Evolutionary conservation across 2,329 filamentous ascomycete species (phyloP).

Genomic region (Paramyrothecium roridum): DNA sequence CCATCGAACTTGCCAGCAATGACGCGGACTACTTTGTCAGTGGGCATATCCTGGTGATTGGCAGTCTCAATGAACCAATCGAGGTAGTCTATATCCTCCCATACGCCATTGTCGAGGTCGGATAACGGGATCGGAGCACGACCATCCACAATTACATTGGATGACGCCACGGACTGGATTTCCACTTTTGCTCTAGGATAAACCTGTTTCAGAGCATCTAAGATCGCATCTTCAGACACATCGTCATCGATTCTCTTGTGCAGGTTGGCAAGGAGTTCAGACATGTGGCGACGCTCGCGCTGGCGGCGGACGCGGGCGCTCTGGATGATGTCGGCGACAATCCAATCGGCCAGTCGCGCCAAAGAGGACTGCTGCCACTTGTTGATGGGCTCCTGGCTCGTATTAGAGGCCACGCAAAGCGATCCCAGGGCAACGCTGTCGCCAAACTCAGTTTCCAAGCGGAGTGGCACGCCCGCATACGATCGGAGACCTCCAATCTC

Average conservation of each 20-base stretch:
- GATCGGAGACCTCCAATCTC: slow-evolving; percentile 32
- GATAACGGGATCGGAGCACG: slow-evolving; percentile 18
- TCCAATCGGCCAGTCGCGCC: slow-evolving; percentile 22
- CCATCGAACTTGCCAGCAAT: slow-evolving; percentile 31
- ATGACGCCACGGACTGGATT: slow-evolving; percentile 18
- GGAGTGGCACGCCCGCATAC: slow-evolving; percentile 38
- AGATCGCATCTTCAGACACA: slow-evolving; percentile 14
- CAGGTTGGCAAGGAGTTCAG: slow-evolving; percentile 25
- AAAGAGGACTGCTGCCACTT: slow-evolving; percentile 20
- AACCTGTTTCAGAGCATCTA: slow-evolving; percentile 21
- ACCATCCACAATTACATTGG: slow-evolving; percentile 21
- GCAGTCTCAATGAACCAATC: slow-evolving; percentile 30
- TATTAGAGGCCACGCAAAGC: slow-evolving; percentile 37
- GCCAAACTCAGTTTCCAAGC: slow-evolving; percentile 34
- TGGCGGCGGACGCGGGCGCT: slow-evolving; percentile 32
- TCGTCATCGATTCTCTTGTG: slow-evolving; percentile 16
- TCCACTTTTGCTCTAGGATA: slow-evolving; percentile 29
- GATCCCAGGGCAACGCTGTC: slow-evolving; percentile 36
- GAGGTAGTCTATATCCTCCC: slow-evolving; percentile 38
- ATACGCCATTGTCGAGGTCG: slow-evolving; percentile 33
- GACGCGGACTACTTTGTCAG: slow-evolving; percentile 28
- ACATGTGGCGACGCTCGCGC: slow-evolving; percentile 32
- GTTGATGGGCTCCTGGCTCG: slow-evolving; percentile 24
- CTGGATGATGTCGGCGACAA: slow-evolving; percentile 37
- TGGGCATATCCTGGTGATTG: slow-evolving; percentile 27